Evolutionary conservation across 1,284 basidiomycete species (phyloP).

Genomic region (Inonotus hispidus): DNA sequence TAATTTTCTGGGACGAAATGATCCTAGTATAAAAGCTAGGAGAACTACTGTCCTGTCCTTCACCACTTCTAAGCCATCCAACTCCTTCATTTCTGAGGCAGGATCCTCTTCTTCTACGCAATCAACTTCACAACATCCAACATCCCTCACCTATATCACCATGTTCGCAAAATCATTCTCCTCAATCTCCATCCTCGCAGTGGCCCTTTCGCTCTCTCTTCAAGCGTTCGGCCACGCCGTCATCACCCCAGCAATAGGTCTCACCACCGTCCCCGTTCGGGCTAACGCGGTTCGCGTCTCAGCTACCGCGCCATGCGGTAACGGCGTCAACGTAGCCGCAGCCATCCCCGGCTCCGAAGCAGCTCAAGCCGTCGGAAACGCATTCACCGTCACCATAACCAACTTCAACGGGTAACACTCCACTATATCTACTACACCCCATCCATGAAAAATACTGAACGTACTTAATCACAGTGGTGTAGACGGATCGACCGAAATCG

Average conservation of each 20-base stretch:
- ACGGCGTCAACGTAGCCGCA: constrained; percentile 34
- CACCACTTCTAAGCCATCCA: too few relatives aligned
- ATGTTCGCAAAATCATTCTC: constrained; percentile 7
- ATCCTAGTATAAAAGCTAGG: too few relatives aligned
- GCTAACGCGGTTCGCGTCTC: constrained; percentile 42
- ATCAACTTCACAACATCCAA: neutral
- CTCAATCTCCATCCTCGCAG: constrained; percentile 3
- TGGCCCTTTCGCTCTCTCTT: constrained; percentile 28
- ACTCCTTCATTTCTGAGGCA: neutral
- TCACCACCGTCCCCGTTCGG: constrained; percentile 35
- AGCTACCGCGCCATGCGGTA: constrained; percentile 38
- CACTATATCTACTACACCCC: neutral
- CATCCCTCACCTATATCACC: neutral
- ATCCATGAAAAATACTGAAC: neutral
- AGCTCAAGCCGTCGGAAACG: constrained; percentile 36
- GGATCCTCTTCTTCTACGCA: neutral
- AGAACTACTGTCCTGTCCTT: too few relatives aligned
- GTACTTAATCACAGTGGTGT: constrained; percentile 27
- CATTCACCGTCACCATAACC: constrained; percentile 38
- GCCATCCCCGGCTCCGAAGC: constrained; percentile 38
- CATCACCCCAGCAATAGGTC: constrained; percentile 43
- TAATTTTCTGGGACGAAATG: too few relatives aligned
- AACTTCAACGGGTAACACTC: constrained; percentile 46
- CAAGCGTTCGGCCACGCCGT: constrained; percentile 41
- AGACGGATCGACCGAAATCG: constrained; percentile 47